Conservation (phyloP, 2,329 filamentous ascomycete genomes). For the Pyrenochaeta sp. region DNA sequence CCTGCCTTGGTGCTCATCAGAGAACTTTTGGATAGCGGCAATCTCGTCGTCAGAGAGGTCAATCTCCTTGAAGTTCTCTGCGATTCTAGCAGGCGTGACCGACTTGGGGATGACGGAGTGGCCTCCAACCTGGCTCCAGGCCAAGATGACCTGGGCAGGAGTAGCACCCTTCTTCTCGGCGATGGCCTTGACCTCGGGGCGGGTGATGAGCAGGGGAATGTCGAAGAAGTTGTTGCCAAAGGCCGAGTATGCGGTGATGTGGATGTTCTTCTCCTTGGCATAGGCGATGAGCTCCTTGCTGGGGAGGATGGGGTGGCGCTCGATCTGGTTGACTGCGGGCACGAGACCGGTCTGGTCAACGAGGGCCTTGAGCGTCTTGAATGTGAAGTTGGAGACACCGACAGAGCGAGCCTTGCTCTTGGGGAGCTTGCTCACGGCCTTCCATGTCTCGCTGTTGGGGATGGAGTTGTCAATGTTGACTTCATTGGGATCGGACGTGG, state of each 20-base stretch:
- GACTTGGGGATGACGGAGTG: constrained; percentile 41
- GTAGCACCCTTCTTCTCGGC: constrained; percentile 70
- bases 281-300: constrained; percentile 39
- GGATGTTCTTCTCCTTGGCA: constrained; percentile 40
- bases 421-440: constrained; percentile 49
- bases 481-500: constrained; percentile 63
- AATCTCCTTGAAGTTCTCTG: constrained; percentile 40
- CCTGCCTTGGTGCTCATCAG: constrained; percentile 56
- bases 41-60: constrained; percentile 32
- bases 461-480: constrained; percentile 44
- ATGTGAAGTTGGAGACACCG: constrained; percentile 43
- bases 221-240: constrained; percentile 50
- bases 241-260: constrained; percentile 54
- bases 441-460: constrained; percentile 41
- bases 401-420: constrained; percentile 47
- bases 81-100: constrained; percentile 34
- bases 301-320: constrained; percentile 39
- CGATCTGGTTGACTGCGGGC: constrained; percentile 41
- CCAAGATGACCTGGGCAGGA: constrained; percentile 79
- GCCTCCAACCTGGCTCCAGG: constrained; percentile 80
- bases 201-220: constrained; percentile 68
- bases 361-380: constrained; percentile 58
- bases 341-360: constrained; percentile 56
- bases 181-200: constrained; percentile 72
- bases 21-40: constrained; percentile 49